These are phyloP conservation scores for Millerozyma acaciae DNA, from an alignment of 805 yeast genomes.

Conservation along the genomic window DNA sequence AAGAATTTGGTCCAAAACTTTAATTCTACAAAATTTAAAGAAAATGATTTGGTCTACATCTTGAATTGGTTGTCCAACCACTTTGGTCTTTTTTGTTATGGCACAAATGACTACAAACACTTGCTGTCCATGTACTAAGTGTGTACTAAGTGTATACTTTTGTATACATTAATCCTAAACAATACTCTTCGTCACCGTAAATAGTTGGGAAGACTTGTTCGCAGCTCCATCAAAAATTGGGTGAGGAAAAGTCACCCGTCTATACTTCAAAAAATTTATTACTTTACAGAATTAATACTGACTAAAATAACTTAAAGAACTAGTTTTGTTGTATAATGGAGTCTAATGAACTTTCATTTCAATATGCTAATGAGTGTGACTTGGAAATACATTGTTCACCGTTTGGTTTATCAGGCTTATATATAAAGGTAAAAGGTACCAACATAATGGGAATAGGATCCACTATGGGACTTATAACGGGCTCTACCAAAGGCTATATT, in stretches of 20 bases:
- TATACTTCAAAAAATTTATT: too few species aligned
- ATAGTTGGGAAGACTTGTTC: too few species aligned
- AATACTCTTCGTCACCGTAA: too few species aligned
- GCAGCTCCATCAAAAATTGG: too few species aligned
- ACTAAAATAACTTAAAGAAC: neutral
- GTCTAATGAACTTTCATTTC: conserved; percentile 24
- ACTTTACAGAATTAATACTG: too few species aligned
- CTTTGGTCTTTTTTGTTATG: conserved; percentile 17
- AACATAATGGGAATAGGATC: conserved; percentile 53
- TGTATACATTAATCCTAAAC: too few species aligned
- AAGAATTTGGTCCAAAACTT: conserved; percentile 23
- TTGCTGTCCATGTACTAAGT: too few species aligned
- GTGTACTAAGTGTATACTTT: too few species aligned
- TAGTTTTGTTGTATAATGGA: conserved; percentile 7
- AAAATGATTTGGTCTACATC: conserved; percentile 19
- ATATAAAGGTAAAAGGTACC: conserved; percentile 45
- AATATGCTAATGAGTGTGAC: conserved; percentile 48
- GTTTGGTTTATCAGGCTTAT: conserved; percentile 50
- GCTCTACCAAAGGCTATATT: conserved; percentile 45
- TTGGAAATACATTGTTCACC: conserved; percentile 55
- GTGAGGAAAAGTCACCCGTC: too few species aligned
- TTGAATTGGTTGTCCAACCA: conserved; percentile 32
- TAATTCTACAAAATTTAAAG: conserved; percentile 12
- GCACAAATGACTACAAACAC: conserved; percentile 7
- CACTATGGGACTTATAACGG: conserved; percentile 55